Evolutionary conservation across 2,329 filamentous ascomycete genomes (phyloP).

Genomic region (Drechslerella coelobrocha): DNA sequence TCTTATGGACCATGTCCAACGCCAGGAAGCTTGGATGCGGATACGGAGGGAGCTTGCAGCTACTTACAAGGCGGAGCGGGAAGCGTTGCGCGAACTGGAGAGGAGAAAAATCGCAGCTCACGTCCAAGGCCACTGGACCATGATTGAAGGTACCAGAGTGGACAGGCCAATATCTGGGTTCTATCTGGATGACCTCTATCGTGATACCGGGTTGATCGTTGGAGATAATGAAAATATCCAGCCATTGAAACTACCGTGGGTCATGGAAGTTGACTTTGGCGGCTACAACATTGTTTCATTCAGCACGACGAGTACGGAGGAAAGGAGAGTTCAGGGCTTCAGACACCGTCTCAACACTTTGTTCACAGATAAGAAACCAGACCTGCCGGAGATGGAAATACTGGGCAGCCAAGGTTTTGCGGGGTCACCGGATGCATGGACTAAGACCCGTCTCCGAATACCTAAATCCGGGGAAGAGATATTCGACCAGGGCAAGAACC

Average conservation of each 20-base stretch:
- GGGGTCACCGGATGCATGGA: slow-evolving; percentile 40
- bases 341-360: slow-evolving; percentile 41
- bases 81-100: slow-evolving; percentile 24
- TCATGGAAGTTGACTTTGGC: slow-evolving; percentile 42
- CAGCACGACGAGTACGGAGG: slow-evolving; percentile 39
- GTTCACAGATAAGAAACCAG: slow-evolving; percentile 36
- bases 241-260: slow-evolving; percentile 36
- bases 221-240: slow-evolving; percentile 46
- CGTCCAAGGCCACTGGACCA: slow-evolving; percentile 48
- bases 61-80: slow-evolving; percentile 27
- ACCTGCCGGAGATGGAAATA: slow-evolving; percentile 31
- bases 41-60: slow-evolving; percentile 33
- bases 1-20: slow-evolving; percentile 42
- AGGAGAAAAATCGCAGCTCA: slow-evolving; percentile 27
- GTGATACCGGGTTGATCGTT: slow-evolving; percentile 42
- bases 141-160: slow-evolving; percentile 45
- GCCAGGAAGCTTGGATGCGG: slow-evolving; percentile 30
- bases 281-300: slow-evolving; percentile 41
- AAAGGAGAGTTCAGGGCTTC: slow-evolving; percentile 39
- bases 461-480: slow-evolving; percentile 49
- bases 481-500: slow-evolving; percentile 46
- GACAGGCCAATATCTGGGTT: slow-evolving; percentile 46
- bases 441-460: slow-evolving; percentile 45
- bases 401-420: slow-evolving; percentile 35
- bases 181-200: slow-evolving; percentile 44